Evolutionary conservation across 345 rosid species (phyloP).

Genomic region (Physaria fendleri): DNA sequence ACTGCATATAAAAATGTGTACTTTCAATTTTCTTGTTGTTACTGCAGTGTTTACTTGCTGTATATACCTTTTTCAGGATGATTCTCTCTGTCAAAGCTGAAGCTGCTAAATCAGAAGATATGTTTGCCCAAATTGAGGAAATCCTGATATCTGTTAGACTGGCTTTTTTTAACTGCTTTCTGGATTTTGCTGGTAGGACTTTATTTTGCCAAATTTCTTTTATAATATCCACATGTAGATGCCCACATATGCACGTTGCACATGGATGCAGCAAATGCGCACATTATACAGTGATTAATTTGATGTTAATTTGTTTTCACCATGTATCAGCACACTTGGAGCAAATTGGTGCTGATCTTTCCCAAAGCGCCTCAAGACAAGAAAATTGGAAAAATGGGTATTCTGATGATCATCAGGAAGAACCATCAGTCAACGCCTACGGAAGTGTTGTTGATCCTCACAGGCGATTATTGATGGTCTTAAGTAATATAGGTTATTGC

Average conservation of each 20-base stretch:
- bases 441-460: slow-evolving; percentile 74
- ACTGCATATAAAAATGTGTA: background rate
- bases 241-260: background rate
- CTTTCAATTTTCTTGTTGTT: background rate
- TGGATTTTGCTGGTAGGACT: slow-evolving; percentile 88
- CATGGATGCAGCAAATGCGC: background rate
- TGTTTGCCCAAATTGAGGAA: slow-evolving; percentile 72
- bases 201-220: background rate
- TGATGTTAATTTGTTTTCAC: slow-evolving; percentile 13
- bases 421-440: slow-evolving; percentile 38
- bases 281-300: background rate
- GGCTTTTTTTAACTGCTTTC: slow-evolving; percentile 86
- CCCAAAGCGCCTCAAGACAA: slow-evolving; percentile 39
- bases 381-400: slow-evolving; percentile 55
- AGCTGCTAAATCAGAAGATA: slow-evolving; percentile 69
- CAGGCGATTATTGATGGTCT: slow-evolving; percentile 67
- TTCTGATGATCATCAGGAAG: slow-evolving; percentile 43
- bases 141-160: slow-evolving; percentile 84
- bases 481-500: slow-evolving; percentile 95
- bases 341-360: slow-evolving; percentile 30
- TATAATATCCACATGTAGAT: background rate
- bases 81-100: slow-evolving; percentile 70
- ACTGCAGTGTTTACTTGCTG: background rate
- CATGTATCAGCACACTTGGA: slow-evolving; percentile 34
- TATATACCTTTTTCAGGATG: slow-evolving; percentile 50